phyloP scores from a whole-genome alignment of 768 basidiomycete genomes.

The Neoboletus magnificus region DNA sequence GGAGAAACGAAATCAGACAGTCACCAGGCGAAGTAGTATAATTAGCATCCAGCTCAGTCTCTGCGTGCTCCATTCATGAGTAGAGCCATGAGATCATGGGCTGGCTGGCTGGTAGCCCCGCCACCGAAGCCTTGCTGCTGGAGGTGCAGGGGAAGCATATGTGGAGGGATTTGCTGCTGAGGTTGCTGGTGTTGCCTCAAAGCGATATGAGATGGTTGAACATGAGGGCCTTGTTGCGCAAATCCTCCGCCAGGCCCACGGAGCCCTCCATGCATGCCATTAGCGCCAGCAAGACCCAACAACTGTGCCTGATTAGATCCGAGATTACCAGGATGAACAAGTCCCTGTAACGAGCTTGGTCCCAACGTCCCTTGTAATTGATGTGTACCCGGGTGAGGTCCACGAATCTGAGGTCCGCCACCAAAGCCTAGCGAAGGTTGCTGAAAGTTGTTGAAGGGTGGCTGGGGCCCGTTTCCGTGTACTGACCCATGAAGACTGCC shows the following conservation, averaged over 20 bases:
- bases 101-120: slow-evolving; percentile 49
- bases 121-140: slow-evolving; percentile 55
- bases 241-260: slow-evolving; percentile 47
- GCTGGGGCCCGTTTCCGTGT: slow-evolving; percentile 46
- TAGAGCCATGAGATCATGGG: slow-evolving; percentile 79
- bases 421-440: slow-evolving; percentile 45
- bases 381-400: slow-evolving; percentile 43
- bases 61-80: slow-evolving; percentile 71
- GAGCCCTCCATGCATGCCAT: slow-evolving; percentile 42
- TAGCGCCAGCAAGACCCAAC: slow-evolving; percentile 43
- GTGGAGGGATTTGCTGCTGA: slow-evolving; percentile 55
- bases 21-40: slow-evolving; percentile 12
- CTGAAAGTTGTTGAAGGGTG: slow-evolving; percentile 54
- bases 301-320: slow-evolving; percentile 49
- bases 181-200: slow-evolving; percentile 34
- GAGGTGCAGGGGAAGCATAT: slow-evolving; percentile 51
- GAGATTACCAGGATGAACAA: slow-evolving; percentile 52
- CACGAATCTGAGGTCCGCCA: slow-evolving; percentile 45
- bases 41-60: slow-evolving; percentile 44
- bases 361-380: slow-evolving; percentile 47
- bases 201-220: slow-evolving; percentile 28
- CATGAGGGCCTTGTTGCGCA: slow-evolving; percentile 32
- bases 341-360: slow-evolving; percentile 48
- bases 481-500: slow-evolving; percentile 45
- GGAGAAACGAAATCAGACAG: slow-evolving; percentile 12